Conservation (phyloP, 2,329 filamentous ascomycete species). For the Tolypocladium cylindrosporum region DNA sequence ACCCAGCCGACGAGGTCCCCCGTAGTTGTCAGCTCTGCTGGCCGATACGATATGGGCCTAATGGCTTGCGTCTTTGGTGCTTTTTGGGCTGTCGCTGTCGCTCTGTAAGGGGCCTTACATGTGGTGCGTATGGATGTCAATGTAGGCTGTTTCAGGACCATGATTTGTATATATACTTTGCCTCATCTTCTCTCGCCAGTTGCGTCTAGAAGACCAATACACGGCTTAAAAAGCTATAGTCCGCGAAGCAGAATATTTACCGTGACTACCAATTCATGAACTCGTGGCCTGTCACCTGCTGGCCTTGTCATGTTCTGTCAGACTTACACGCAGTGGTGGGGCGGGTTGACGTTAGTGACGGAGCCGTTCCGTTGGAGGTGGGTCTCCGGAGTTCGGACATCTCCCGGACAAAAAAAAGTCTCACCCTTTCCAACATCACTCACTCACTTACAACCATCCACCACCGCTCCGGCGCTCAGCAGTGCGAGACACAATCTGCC, state of each 20-base stretch:
- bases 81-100: conserved; percentile 12
- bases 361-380: not conserved
- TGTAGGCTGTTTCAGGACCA: not conserved
- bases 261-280: not conserved
- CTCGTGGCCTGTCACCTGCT: no score
- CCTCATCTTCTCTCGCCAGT: not conserved
- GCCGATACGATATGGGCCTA: conserved; percentile 13
- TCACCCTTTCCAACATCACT: not conserved
- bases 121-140: not conserved
- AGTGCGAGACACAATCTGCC: not conserved
- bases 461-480: not conserved
- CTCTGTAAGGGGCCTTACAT: conserved; percentile 7
- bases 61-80: conserved; percentile 13
- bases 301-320: not conserved
- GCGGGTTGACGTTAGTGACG: not conserved
- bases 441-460: not conserved
- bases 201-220: not conserved
- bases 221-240: not conserved
- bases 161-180: not conserved
- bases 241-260: not conserved
- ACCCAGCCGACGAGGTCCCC: conserved; percentile 3
- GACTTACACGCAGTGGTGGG: no score
- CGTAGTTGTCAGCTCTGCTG: conserved; percentile 5
- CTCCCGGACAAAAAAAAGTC: not conserved
- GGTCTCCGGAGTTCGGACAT: not conserved